Evolutionary conservation across 495 filamentous ascomycete species (phyloP).

Genomic region (Letharia columbiana): DNA sequence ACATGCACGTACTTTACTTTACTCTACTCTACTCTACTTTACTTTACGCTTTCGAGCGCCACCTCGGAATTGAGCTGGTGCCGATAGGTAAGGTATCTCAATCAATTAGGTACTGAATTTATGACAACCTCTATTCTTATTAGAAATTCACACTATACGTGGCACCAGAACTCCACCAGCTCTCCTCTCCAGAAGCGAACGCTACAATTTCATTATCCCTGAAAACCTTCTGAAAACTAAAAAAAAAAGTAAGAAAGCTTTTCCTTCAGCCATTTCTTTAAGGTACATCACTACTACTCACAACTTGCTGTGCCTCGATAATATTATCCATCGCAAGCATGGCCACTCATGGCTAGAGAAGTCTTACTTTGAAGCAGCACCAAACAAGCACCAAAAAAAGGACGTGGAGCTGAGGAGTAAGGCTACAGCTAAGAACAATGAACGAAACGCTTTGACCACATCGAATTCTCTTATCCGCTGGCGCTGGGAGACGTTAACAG

Average conservation of each 20-base stretch:
- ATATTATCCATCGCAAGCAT: background rate
- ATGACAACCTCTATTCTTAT: background rate
- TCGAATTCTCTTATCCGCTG: background rate
- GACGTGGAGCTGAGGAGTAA: too few species aligned
- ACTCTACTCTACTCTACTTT: too few species aligned
- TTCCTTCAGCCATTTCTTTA: background rate
- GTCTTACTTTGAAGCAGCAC: background rate
- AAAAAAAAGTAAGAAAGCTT: background rate
- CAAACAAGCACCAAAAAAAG: too few species aligned
- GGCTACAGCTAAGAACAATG: background rate
- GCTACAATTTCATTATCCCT: too few species aligned
- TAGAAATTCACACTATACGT: too few species aligned
- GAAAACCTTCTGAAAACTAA: too few species aligned
- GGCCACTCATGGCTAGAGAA: background rate
- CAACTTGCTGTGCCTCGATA: background rate
- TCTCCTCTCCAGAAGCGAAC: background rate
- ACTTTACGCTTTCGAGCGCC: background rate
- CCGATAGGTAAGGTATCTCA: background rate
- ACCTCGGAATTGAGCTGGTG: background rate
- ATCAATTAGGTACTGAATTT: background rate
- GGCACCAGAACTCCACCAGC: background rate
- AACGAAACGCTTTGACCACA: background rate
- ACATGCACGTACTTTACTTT: too few species aligned
- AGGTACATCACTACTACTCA: too few species aligned
- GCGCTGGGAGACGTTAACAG: background rate